Conservation (phyloP, 2,329 filamentous ascomycete species). For the Cercospora janseana region DNA sequence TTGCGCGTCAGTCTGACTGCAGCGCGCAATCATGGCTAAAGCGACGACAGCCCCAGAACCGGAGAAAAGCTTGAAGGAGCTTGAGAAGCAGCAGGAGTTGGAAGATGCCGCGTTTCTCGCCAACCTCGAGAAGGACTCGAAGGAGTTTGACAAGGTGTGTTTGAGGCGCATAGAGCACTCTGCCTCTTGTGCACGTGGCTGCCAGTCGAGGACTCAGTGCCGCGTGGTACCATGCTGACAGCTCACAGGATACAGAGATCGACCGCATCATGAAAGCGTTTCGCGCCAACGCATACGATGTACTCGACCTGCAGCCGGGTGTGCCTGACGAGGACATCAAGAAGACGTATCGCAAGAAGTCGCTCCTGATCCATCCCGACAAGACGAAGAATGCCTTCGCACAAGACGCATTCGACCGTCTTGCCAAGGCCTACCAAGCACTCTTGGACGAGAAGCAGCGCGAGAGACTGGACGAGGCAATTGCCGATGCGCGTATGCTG, state of each 20-base stretch:
- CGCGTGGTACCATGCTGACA: not conserved
- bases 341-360: slow-evolving; percentile 89
- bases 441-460: slow-evolving; percentile 94
- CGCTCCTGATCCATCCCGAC: slow-evolving; percentile 97
- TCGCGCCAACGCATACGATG: slow-evolving; percentile 79
- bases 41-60: slow-evolving; percentile 27
- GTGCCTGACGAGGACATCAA: slow-evolving; percentile 97
- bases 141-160: slow-evolving; percentile 82
- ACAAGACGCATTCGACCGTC: slow-evolving; percentile 91
- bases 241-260: slow-evolving; percentile 80
- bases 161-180: not conserved
- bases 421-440: slow-evolving; percentile 90
- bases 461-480: slow-evolving; percentile 83
- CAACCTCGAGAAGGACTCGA: slow-evolving; percentile 77
- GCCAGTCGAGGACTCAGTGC: not conserved
- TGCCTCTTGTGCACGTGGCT: not conserved
- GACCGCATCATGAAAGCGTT: slow-evolving; percentile 91
- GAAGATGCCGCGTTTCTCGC: slow-evolving; percentile 72
- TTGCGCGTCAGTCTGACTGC: too few species aligned
- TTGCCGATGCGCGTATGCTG: slow-evolving; percentile 91
- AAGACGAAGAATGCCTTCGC: slow-evolving; percentile 90
- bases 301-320: slow-evolving; percentile 92
- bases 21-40: slow-evolving; percentile 1
- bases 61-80: slow-evolving; percentile 32
- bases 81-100: slow-evolving; percentile 34